A percentile compares a stretch with the other conserved stretches of the same genome.
Evolutionary conservation across 1,284 basidiomycete species (phyloP).

Genomic region (Ceratobasidium sp.): DNA sequence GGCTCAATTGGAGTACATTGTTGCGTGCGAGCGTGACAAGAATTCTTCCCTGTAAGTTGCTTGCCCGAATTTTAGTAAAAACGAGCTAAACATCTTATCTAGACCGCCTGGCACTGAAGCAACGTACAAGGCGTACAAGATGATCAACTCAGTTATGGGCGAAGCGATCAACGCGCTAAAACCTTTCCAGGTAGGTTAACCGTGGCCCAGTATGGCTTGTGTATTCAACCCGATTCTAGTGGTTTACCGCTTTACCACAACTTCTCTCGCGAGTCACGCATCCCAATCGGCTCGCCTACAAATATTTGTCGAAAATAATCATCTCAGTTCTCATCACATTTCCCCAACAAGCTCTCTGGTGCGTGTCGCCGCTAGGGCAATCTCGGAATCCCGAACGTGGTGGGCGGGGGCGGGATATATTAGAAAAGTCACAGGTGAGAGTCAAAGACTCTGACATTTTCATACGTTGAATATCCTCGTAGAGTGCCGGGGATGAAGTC

Average conservation of each 20-base stretch:
- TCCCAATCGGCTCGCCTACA: slow-evolving; percentile 69
- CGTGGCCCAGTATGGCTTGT: background rate
- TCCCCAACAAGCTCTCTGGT: slow-evolving; percentile 93
- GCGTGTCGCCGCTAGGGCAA: slow-evolving; percentile 86
- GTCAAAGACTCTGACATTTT: background rate
- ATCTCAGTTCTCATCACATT: slow-evolving; percentile 75
- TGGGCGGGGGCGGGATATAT: slow-evolving; percentile 66
- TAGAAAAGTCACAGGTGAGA: slow-evolving; percentile 69
- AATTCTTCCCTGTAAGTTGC: slow-evolving; percentile 1
- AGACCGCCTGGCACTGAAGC: slow-evolving; percentile 19
- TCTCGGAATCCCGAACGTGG: slow-evolving; percentile 74
- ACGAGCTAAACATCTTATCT: background rate
- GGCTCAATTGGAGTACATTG: slow-evolving; percentile 63
- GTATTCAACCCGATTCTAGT: slow-evolving; percentile 58
- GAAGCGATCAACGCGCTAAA: slow-evolving; percentile 67
- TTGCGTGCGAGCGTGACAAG: slow-evolving; percentile 44
- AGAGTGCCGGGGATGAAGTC: slow-evolving; percentile 51
- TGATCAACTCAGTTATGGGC: slow-evolving; percentile 53
- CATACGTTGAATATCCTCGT: slow-evolving; percentile 50
- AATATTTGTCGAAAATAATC: slow-evolving; percentile 73
- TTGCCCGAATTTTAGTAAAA: background rate
- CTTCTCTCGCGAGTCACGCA: slow-evolving; percentile 94
- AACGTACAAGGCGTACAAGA: slow-evolving; percentile 22
- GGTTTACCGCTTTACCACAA: slow-evolving; percentile 96
- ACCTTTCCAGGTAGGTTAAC: slow-evolving; percentile 69